Evolutionary conservation across 2,329 filamentous ascomycete species (phyloP).

Genomic region (Tolypocladium guangdongense): DNA sequence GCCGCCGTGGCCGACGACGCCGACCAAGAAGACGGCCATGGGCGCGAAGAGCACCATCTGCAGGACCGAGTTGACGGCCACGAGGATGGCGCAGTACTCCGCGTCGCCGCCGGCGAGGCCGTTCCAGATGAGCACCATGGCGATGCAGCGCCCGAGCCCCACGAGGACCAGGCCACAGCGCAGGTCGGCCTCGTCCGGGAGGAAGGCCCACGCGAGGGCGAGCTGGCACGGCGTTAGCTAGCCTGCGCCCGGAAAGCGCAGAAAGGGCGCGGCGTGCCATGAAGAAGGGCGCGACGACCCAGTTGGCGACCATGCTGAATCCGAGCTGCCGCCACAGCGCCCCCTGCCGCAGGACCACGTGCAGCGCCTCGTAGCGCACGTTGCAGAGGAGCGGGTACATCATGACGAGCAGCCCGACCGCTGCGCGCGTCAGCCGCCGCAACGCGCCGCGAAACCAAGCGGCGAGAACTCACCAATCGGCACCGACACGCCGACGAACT

Average conservation of each 20-base stretch:
- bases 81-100: conserved; percentile 76
- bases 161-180: conserved; percentile 68
- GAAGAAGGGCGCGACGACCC: conserved; percentile 70
- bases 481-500: conserved; percentile 58
- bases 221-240: too few species aligned
- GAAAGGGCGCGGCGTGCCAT: conserved; percentile 44
- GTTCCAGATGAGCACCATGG: conserved; percentile 77
- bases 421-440: conserved; percentile 25
- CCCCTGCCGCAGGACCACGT: conserved; percentile 49
- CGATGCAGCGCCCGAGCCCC: conserved; percentile 75
- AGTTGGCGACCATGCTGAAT: conserved; percentile 70
- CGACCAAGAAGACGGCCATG: conserved; percentile 57
- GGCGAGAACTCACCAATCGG: conserved; percentile 43
- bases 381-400: conserved; percentile 93
- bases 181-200: conserved; percentile 46
- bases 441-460: background rate
- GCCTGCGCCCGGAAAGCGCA: too few species aligned
- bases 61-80: conserved; percentile 63
- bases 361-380: conserved; percentile 66
- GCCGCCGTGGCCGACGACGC: conserved; percentile 47
- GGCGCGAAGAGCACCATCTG: conserved; percentile 67
- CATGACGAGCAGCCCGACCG: conserved; percentile 75
- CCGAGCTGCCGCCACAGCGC: conserved; percentile 68
- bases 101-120: conserved; percentile 57
- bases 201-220: conserved; percentile 56